Base-by-base conservation (phyloP, 164 flowering plant species). In the Akebia trifoliata region DNA sequence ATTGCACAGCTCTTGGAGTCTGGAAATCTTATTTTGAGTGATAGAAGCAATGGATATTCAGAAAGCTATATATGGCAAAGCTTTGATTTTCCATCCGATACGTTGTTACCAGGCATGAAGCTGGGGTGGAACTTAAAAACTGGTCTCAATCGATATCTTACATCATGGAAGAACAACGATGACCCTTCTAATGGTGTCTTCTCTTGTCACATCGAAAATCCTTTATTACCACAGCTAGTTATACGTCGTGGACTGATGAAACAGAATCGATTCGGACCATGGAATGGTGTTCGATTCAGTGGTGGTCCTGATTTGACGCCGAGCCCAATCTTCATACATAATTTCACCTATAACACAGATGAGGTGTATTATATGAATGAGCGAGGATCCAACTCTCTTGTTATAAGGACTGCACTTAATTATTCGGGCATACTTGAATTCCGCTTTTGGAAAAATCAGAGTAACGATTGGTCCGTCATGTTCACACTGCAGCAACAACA, bases 21-120 rank as follows among this genome's bases (percentile, higher is more conserved):
- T 1, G 76, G 76, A 18, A 69, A 73, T 56, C 44, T 73, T 40
- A 70, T 73, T 9, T 32, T 69, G n/a, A 58, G 31, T 42, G 38
- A 50, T 31, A 59, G 49, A 9, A 57, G 8, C 12, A 47, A 49
- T n/a, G 38, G 44, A 45, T 18, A 15, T 2, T 50, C 55, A 36
- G 49, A 50, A 0, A 51, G 38, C 18, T 62, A 14, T 49, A 6
- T 62, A 2, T 78, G 82, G 79, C 77, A 78, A 58, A 75, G 82
- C 47, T 78, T 75, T 51, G 79, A 78, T 56, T 55, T 65, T 50
- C 82, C 76, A 0, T n/a, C 53, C 0, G 68, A 75, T 54, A 73
- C 79, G 0, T 21, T 58, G 35, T 20, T 78, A 20, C 73, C 80
- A 0, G 69, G 70, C 1, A 67, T 71, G 76, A 74, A 74, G 42